Conservation (phyloP, 495 filamentous ascomycete genomes). For the Penicillium cinerascens region DNA sequence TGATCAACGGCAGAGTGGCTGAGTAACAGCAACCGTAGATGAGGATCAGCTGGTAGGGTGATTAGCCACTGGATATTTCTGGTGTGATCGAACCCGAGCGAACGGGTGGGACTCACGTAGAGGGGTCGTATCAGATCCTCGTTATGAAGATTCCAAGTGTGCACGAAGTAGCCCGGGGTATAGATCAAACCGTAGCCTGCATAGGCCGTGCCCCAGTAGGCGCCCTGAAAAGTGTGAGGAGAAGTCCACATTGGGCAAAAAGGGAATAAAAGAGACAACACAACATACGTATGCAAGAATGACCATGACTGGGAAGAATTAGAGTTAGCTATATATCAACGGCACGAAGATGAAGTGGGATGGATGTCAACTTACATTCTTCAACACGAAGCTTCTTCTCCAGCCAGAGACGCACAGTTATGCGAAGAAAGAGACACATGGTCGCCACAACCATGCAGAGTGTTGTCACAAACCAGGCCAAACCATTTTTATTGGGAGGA, state of each 20-base stretch:
- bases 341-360: neutral
- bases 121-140: constrained; percentile 14
- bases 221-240: constrained; percentile 8
- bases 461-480: constrained; percentile 22
- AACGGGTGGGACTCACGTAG: constrained; percentile 5
- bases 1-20: constrained; percentile 14
- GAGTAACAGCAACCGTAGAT: constrained; percentile 25
- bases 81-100: neutral
- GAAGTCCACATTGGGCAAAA: neutral
- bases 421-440: constrained; percentile 13
- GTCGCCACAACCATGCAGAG: constrained; percentile 17
- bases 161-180: constrained; percentile 21
- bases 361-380: constrained; percentile 15
- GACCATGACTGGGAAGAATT: neutral
- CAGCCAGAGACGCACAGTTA: constrained; percentile 14
- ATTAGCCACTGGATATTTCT: neutral
- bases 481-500: constrained; percentile 26
- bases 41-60: constrained; percentile 9
- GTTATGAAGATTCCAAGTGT: constrained; percentile 20
- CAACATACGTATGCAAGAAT: neutral
- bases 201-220: constrained; percentile 24
- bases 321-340: neutral
- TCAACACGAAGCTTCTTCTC: constrained; percentile 13
- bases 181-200: constrained; percentile 16
- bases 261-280: neutral